phyloP scores from a whole-genome alignment of 768 basidiomycete genomes.

The Russula virescens region DNA sequence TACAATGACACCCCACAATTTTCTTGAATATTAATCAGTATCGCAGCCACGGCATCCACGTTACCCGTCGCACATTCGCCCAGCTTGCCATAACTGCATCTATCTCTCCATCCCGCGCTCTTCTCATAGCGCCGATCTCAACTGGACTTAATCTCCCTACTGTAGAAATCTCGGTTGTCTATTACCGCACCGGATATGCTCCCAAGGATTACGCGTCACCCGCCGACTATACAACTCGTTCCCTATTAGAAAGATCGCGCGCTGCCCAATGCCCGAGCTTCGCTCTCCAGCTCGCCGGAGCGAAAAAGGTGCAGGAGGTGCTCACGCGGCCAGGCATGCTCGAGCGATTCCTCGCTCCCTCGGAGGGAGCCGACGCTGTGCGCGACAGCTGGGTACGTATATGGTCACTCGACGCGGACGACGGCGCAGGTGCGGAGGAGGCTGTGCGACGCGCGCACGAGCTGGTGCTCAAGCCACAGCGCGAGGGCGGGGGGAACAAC shows the following conservation, averaged over 20 bases:
- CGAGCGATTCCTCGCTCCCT: too few species aligned
- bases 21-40: not conserved
- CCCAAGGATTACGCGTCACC: too few species aligned
- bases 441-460: too few species aligned
- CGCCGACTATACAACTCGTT: slow-evolving; percentile 63
- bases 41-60: slow-evolving; percentile 67
- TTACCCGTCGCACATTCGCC: slow-evolving; percentile 72
- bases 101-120: slow-evolving; percentile 34
- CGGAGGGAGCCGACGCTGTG: too few species aligned
- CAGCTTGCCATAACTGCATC: slow-evolving; percentile 56
- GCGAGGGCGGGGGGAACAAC: too few species aligned
- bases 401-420: too few species aligned
- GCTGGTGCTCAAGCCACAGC: too few species aligned
- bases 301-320: too few species aligned
- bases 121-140: slow-evolving; percentile 35
- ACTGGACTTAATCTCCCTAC: slow-evolving; percentile 31
- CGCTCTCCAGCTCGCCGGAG: slow-evolving; percentile 89
- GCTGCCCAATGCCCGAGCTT: slow-evolving; percentile 94
- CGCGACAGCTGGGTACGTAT: too few species aligned
- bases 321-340: too few species aligned
- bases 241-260: slow-evolving; percentile 68
- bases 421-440: too few species aligned
- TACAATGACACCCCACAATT: not conserved
- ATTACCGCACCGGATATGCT: too few species aligned
- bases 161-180: slow-evolving; percentile 78